Evolutionary conservation across 176 grass and related monocot species (phyloP).

Genomic region (Rhynchospora pubera): DNA sequence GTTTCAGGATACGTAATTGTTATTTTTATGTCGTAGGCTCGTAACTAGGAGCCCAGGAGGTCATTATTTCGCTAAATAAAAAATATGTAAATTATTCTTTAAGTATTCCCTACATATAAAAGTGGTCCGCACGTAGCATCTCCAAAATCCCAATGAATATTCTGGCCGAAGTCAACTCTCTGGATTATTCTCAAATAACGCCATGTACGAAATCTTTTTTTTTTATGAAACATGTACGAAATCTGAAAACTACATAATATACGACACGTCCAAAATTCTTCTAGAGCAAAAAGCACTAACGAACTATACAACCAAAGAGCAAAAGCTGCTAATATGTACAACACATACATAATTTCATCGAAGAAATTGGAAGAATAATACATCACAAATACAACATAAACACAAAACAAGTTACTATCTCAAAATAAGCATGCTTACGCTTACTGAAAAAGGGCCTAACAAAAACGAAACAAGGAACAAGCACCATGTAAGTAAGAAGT

Average conservation of each 20-base stretch:
- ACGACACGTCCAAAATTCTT: not conserved
- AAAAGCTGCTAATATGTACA: constrained; percentile 21
- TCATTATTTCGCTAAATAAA: not conserved
- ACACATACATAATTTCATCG: not conserved
- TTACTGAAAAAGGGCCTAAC: not conserved
- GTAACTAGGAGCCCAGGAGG: not conserved
- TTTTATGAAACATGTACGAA: too few species aligned
- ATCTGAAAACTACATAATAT: not conserved
- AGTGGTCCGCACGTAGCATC: not conserved
- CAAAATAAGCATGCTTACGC: not conserved
- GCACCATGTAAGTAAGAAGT: not conserved
- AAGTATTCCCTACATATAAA: not conserved
- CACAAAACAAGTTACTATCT: constrained; percentile 15
- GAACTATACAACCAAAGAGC: constrained; percentile 6
- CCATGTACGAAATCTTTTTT: too few species aligned
- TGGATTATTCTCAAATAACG: not conserved
- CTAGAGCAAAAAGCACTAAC: not conserved
- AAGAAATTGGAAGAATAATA: not conserved
- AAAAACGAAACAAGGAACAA: constrained; percentile 16
- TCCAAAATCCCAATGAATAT: not conserved
- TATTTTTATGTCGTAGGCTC: not conserved
- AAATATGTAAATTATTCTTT: not conserved
- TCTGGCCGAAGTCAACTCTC: not conserved
- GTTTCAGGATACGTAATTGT: not conserved
- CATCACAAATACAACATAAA: constrained; percentile 13